Evolutionary conservation across 768 basidiomycete species (phyloP).

Genomic region (Gymnopilus dilepis): DNA sequence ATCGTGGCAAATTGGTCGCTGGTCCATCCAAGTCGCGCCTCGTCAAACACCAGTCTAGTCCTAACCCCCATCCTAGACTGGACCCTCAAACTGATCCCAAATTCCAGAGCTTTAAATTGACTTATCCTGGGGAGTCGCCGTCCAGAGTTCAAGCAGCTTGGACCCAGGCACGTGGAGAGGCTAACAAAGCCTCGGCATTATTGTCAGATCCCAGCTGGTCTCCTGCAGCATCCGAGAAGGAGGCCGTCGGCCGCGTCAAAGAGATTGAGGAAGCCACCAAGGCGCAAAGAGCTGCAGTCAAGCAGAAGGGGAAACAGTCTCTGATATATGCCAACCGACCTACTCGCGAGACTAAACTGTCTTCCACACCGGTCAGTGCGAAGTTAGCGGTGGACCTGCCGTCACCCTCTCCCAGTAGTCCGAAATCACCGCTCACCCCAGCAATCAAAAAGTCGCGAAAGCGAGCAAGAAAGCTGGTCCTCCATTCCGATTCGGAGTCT

Average conservation of each 20-base stretch:
- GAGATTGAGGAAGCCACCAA: conserved; percentile 78
- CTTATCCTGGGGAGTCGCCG: conserved; percentile 56
- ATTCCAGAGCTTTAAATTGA: conserved; percentile 67
- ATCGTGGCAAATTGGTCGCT: conserved; percentile 45
- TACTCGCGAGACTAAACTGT: conserved; percentile 47
- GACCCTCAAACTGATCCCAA: conserved; percentile 41
- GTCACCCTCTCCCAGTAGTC: conserved; percentile 35
- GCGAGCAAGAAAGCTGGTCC: conserved; percentile 62
- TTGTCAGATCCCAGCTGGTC: conserved; percentile 64
- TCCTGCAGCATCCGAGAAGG: conserved; percentile 37
- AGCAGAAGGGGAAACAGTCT: conserved; percentile 83
- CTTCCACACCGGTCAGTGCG: conserved; percentile 45
- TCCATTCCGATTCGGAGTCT: conserved; percentile 70
- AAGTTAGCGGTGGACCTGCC: conserved; percentile 45
- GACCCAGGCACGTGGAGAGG: conserved; percentile 64
- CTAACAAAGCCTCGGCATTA: conserved; percentile 61
- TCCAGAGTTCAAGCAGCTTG: conserved; percentile 67
- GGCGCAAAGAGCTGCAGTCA: conserved; percentile 65
- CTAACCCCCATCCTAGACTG: conserved; percentile 33
- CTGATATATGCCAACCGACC: conserved; percentile 77
- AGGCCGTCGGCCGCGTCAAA: conserved; percentile 64
- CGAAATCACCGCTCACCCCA: conserved; percentile 46
- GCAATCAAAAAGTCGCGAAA: conserved; percentile 47
- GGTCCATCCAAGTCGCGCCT: conserved; percentile 59
- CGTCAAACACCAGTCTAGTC: conserved; percentile 51